phyloP scores from a whole-genome alignment of 2,329 filamentous ascomycete genomes.

The Trichoderma sp. region DNA sequence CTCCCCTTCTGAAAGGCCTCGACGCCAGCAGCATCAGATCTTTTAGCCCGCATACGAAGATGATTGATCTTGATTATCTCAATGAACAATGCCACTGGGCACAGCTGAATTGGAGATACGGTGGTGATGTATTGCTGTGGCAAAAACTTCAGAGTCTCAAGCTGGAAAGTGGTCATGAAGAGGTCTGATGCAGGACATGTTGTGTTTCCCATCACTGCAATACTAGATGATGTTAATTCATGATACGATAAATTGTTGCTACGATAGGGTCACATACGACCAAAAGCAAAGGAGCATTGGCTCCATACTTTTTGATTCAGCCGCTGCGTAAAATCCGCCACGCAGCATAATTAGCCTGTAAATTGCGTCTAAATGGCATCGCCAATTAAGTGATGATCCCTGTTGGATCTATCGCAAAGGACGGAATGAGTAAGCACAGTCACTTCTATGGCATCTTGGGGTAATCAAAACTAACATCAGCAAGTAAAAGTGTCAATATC shows the following conservation, averaged over 20 bases:
- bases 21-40: neutral
- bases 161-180: neutral
- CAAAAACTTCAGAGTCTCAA: neutral
- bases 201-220: neutral
- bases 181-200: slow-evolving; percentile 1
- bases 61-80: neutral
- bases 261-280: neutral
- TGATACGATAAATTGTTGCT: neutral
- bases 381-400: neutral
- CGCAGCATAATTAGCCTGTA: neutral
- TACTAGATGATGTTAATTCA: neutral
- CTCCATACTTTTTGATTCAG: neutral
- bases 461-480: neutral
- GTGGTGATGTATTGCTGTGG: neutral
- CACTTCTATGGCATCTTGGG: neutral
- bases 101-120: neutral
- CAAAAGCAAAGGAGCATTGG: slow-evolving; percentile 1
- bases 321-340: neutral
- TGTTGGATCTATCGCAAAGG: neutral
- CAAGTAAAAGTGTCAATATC: neutral
- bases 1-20: neutral
- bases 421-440: neutral
- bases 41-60: neutral
- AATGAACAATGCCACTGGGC: neutral
- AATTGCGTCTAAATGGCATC: slow-evolving; percentile 6